phyloP scores from a whole-genome alignment of 2,329 filamentous ascomycete genomes.

The Sporothrix phasma region DNA sequence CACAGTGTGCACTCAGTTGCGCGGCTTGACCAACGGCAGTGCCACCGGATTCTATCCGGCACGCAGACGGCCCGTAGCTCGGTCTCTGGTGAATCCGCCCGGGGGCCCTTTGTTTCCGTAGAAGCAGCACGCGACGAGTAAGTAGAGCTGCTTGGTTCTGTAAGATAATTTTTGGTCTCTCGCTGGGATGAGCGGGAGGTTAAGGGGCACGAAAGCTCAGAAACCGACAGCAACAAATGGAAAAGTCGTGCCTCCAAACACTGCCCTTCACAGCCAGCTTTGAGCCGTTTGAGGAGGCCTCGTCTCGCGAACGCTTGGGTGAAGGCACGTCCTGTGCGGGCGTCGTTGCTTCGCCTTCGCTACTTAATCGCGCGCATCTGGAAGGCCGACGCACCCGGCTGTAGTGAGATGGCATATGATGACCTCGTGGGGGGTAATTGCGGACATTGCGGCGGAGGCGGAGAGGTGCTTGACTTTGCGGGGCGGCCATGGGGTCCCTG shows the following conservation, averaged over 20 bases:
- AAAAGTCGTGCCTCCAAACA: no score
- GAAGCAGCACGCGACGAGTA: background rate
- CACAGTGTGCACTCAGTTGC: background rate
- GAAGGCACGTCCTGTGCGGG: background rate
- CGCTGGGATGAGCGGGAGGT: background rate
- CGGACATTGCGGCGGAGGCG: background rate
- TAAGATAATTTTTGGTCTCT: background rate
- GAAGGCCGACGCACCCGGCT: background rate
- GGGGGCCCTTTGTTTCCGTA: background rate
- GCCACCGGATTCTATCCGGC: background rate
- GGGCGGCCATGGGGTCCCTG: background rate
- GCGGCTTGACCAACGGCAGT: background rate
- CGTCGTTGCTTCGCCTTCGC: constrained; percentile 1
- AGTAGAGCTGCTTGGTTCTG: background rate
- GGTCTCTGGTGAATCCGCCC: background rate
- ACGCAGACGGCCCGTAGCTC: background rate
- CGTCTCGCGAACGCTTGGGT: background rate
- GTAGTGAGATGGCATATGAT: background rate
- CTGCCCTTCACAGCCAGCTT: background rate
- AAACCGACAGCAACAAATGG: no score
- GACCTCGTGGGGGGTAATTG: background rate
- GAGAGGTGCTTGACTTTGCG: background rate
- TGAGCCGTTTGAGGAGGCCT: background rate
- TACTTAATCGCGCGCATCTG: background rate
- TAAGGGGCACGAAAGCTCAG: no score